A percentile compares a stretch with the other conserved stretches of the same genome.
These are phyloP conservation scores for Solanum neorickii DNA, from an alignment of 257 asterid genomes.

Conservation along the genomic window DNA sequence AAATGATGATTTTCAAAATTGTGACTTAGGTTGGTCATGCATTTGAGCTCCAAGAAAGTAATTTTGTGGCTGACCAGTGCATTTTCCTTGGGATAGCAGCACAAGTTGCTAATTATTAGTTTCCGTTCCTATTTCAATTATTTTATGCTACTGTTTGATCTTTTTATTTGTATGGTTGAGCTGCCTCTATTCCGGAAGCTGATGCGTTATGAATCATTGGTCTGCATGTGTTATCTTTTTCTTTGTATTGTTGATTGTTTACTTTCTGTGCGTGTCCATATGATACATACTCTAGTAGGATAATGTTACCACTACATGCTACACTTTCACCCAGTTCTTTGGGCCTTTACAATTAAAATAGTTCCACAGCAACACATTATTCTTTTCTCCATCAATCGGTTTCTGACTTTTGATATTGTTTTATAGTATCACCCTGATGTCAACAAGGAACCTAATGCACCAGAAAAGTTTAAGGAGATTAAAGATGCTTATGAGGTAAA, in stretches of 20 bases:
- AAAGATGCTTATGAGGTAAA: conserved; percentile 98
- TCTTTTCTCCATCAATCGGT: not conserved
- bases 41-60: not conserved
- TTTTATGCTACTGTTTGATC: not conserved
- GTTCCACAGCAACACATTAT: not conserved
- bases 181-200: not conserved
- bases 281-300: not conserved
- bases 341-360: not conserved
- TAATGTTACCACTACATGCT: not conserved
- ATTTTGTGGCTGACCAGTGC: not conserved
- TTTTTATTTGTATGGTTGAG: not conserved
- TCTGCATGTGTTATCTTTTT: not conserved
- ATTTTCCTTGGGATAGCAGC: not conserved
- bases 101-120: not conserved
- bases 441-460: conserved; percentile 90
- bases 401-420: conserved; percentile 2
- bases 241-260: not conserved
- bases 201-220: not conserved
- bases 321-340: not conserved
- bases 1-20: not conserved
- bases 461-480: conserved; percentile 93
- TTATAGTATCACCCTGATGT: conserved; percentile 92
- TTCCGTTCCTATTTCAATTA: not conserved
- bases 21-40: not conserved
- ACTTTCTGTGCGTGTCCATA: not conserved